These are phyloP conservation scores for Mycena venus DNA, from an alignment of 768 basidiomycete genomes.

Conservation along the genomic window DNA sequence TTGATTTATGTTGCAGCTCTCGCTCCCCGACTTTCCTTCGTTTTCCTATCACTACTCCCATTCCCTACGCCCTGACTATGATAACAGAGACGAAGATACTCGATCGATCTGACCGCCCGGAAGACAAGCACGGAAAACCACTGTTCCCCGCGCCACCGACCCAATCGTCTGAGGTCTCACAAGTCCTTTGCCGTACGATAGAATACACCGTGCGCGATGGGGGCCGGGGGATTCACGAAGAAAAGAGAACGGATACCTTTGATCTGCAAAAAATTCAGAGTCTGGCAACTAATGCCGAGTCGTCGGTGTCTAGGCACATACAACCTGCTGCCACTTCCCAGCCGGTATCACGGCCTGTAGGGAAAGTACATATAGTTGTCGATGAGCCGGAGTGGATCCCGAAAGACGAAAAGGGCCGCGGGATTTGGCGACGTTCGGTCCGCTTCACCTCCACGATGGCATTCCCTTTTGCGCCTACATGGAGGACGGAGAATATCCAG, in stretches of 20 bases:
- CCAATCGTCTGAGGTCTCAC: background rate
- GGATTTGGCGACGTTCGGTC: background rate
- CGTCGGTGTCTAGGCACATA: too few relatives aligned
- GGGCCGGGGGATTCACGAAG: too few relatives aligned
- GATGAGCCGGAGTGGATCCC: conserved; percentile 17
- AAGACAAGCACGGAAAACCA: conserved; percentile 16
- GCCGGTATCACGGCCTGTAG: too few relatives aligned
- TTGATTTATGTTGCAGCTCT: background rate
- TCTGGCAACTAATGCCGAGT: background rate
- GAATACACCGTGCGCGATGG: too few relatives aligned
- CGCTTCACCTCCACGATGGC: background rate
- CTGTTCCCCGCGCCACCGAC: conserved; percentile 10
- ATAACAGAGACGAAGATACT: conserved; percentile 1
- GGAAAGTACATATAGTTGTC: background rate
- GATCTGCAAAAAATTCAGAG: too few relatives aligned
- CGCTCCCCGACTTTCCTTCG: background rate
- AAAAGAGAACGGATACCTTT: background rate
- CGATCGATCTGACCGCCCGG: background rate
- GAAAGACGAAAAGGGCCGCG: background rate
- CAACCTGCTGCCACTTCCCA: too few relatives aligned
- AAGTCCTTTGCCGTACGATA: too few relatives aligned
- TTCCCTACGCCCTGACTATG: background rate
- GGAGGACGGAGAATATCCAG: background rate
- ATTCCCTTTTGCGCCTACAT: background rate
- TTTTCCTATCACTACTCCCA: background rate